Percentiles rank a stretch among this genome's conserved stretches.
Conservation (phyloP, 2,329 filamentous ascomycete species). For the Rosellinia necatrix region DNA sequence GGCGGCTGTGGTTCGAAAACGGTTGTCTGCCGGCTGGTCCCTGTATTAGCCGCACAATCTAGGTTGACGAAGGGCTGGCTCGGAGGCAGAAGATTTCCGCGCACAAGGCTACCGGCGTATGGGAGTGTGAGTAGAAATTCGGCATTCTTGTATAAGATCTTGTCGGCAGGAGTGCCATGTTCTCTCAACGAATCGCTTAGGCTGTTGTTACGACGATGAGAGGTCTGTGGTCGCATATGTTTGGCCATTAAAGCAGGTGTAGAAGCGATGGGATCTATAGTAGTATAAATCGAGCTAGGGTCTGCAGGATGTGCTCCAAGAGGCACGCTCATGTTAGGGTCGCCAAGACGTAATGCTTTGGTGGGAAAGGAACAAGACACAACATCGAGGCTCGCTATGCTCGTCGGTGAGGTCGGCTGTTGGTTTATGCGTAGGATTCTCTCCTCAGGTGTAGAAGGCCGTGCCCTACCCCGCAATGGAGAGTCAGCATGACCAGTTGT, state of each 20-base stretch:
- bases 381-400: constrained; percentile 63
- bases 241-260: constrained; percentile 65
- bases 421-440: constrained; percentile 38
- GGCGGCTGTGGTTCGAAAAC: constrained; percentile 50
- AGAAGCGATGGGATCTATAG: constrained; percentile 57
- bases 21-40: constrained; percentile 58
- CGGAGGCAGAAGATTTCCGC: constrained; percentile 83
- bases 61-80: constrained; percentile 79
- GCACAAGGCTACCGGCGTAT: constrained; percentile 81
- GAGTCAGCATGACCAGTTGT: constrained; percentile 55
- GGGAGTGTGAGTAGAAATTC: constrained; percentile 66
- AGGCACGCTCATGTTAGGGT: constrained; percentile 47
- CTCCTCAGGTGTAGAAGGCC: constrained; percentile 54
- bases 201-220: constrained; percentile 85
- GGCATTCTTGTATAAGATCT: constrained; percentile 56
- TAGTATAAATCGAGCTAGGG: constrained; percentile 53
- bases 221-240: constrained; percentile 58
- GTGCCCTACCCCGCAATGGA: constrained; percentile 46
- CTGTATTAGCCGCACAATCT: constrained; percentile 55
- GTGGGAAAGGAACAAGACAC: constrained; percentile 67
- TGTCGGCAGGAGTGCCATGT: constrained; percentile 55
- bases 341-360: constrained; percentile 50
- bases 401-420: constrained; percentile 57
- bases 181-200: constrained; percentile 84
- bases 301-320: constrained; percentile 62